Percentiles rank a stretch among this genome's conserved stretches.
phyloP scores from a whole-genome alignment of 768 basidiomycete genomes.

The Rhizopogon roseolus region DNA sequence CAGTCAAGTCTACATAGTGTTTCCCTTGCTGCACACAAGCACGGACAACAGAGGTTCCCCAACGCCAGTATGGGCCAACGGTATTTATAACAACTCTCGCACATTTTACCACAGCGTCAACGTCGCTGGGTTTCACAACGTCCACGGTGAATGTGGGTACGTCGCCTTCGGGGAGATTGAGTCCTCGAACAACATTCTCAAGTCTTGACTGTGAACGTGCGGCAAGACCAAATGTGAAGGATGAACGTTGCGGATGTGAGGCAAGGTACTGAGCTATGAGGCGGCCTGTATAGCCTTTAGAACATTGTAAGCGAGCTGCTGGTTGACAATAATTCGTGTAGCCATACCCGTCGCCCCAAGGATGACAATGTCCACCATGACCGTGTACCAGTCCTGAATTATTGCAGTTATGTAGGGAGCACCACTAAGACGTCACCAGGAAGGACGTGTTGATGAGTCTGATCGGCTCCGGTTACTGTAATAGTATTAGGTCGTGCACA shows the following conservation, averaged over 20 bases:
- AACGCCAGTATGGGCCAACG: slow-evolving; percentile 70
- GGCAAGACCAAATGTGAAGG: slow-evolving; percentile 65
- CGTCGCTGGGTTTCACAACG: slow-evolving; percentile 44
- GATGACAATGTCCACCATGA: slow-evolving; percentile 56
- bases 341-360: slow-evolving; percentile 60
- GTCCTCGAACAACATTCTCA: slow-evolving; percentile 42
- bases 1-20: slow-evolving; percentile 85
- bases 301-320: not conserved
- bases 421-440: no score
- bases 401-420: no score
- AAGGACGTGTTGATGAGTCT: no score
- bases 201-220: slow-evolving; percentile 67
- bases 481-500: no score
- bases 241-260: slow-evolving; percentile 50
- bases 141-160: slow-evolving; percentile 53
- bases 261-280: slow-evolving; percentile 66
- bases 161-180: slow-evolving; percentile 32
- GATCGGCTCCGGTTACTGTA: not conserved
- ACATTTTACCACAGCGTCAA: slow-evolving; percentile 53
- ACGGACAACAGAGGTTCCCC: slow-evolving; percentile 73
- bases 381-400: not conserved
- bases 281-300: slow-evolving; percentile 60
- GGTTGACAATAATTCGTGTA: not conserved
- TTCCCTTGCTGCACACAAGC: slow-evolving; percentile 70
- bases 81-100: slow-evolving; percentile 71